Evolutionary conservation across 2,329 filamentous ascomycete genomes (phyloP).

Genomic region (Chaetomiaceae sp.): DNA sequence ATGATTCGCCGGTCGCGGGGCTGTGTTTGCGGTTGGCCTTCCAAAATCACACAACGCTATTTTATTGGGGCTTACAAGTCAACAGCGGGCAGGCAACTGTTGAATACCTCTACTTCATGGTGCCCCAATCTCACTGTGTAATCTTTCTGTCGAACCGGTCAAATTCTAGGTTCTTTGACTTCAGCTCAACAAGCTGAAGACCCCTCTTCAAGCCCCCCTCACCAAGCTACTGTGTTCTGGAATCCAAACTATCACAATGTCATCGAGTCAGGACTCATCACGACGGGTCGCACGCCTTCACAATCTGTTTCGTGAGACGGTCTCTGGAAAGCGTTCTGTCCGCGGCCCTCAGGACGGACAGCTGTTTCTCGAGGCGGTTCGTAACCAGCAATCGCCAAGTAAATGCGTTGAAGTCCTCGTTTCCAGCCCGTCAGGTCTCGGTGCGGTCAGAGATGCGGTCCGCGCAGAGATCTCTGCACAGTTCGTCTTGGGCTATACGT

Average conservation of each 20-base stretch:
- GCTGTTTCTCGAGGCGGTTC: constrained; percentile 32
- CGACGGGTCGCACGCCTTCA: constrained; percentile 20
- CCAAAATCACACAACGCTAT: no score
- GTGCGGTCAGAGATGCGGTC: constrained; percentile 26
- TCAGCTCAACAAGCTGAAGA: neutral
- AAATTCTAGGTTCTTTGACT: no score
- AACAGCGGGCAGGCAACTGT: no score
- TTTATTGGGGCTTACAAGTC: no score
- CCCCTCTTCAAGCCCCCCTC: no score
- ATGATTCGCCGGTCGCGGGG: neutral
- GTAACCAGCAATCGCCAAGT: constrained; percentile 20
- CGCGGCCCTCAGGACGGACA: constrained; percentile 24
- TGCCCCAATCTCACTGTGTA: no score
- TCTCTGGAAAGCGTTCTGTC: constrained; percentile 27
- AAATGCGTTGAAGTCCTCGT: constrained; percentile 30
- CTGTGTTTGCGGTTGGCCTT: constrained; percentile 1
- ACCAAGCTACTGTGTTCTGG: no score
- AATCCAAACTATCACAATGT: no score
- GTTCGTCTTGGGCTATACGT: constrained; percentile 33
- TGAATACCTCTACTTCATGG: no score
- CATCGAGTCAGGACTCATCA: neutral
- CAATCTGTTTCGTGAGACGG: constrained; percentile 23
- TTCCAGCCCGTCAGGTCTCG: constrained; percentile 26
- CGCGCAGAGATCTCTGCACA: constrained; percentile 25
- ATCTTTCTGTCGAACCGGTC: no score